phyloP scores from a whole-genome alignment of 768 basidiomycete genomes.

The Cubamyces lactineus region DNA sequence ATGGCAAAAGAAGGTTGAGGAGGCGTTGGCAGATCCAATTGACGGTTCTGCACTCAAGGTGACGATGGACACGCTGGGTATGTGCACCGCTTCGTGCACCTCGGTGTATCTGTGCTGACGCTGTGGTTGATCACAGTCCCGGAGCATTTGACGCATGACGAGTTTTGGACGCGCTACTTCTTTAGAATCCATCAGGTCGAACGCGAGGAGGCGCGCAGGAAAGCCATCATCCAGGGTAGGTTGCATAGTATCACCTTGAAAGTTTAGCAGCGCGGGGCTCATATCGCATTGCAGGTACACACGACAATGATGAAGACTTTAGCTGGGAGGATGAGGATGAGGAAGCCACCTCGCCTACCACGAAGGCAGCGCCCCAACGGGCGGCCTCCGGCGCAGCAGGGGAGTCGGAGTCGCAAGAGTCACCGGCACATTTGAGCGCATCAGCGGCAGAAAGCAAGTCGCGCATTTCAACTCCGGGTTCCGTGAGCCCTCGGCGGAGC shows the following conservation, averaged over 20 bases:
- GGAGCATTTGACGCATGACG: conserved; percentile 57
- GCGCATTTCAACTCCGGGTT: conserved; percentile 27
- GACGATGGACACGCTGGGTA: conserved; percentile 64
- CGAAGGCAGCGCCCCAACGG: not conserved
- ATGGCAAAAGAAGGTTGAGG: conserved; percentile 57
- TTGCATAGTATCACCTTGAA: conserved; percentile 4
- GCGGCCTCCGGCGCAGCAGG: not conserved
- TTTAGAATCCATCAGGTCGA: conserved; percentile 85
- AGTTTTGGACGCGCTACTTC: conserved; percentile 90
- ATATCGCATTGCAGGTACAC: conserved; percentile 45
- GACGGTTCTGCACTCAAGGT: conserved; percentile 57
- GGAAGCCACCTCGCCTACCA: conserved; percentile 41
- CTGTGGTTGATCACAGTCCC: conserved; percentile 57
- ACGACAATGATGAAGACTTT: conserved; percentile 83
- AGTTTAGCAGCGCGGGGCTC: not conserved
- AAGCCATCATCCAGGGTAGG: conserved; percentile 73
- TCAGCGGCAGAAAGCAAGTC: conserved; percentile 20
- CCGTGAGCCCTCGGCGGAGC: conserved; percentile 35
- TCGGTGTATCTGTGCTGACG: not conserved
- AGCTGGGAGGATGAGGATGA: conserved; percentile 95
- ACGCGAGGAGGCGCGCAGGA: conserved; percentile 76
- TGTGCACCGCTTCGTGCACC: conserved; percentile 24
- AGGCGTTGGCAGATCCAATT: conserved; percentile 50
- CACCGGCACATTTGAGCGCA: conserved; percentile 6
- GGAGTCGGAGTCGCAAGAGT: not conserved